phyloP scores from a whole-genome alignment of 169 alveolate genomes.

The Toxoplasma gondii region DNA sequence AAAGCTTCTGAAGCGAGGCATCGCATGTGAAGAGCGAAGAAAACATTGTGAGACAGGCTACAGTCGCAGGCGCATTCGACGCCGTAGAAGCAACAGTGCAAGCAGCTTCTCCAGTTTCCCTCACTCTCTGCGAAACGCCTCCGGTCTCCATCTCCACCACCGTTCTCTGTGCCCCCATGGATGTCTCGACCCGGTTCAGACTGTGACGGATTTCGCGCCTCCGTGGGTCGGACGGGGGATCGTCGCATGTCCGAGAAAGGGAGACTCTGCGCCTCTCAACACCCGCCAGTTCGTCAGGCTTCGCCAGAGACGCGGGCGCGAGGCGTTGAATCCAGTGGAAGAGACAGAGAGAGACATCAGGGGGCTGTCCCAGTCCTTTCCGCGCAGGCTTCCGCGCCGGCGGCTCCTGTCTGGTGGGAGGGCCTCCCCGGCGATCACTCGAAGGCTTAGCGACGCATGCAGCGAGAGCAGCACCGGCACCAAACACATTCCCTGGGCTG shows the following conservation, averaged over 20 bases:
- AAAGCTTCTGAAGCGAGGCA: background rate
- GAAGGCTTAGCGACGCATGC: background rate
- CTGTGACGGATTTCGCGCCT: too few species aligned
- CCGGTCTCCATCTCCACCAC: too few species aligned
- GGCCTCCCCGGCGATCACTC: background rate
- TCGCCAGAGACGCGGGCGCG: background rate
- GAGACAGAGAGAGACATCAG: background rate
- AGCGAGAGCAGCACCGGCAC: background rate
- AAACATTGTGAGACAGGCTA: background rate
- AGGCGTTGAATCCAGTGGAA: background rate
- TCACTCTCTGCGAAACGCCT: too few species aligned
- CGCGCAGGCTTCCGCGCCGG: background rate
- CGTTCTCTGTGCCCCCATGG: too few species aligned
- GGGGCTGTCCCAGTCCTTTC: too few species aligned
- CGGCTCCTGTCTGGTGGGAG: too few species aligned
- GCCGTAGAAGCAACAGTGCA: background rate
- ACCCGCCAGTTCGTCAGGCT: background rate
- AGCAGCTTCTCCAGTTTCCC: background rate
- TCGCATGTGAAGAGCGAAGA: background rate
- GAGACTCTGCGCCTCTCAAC: too few species aligned
- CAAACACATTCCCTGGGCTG: conserved; percentile 9
- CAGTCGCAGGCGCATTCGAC: background rate
- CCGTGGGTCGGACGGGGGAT: too few species aligned
- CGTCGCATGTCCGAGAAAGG: too few species aligned
- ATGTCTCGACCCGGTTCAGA: too few species aligned